Conservation (phyloP, 306 rosid species). For the Cicer cuneatum region DNA sequence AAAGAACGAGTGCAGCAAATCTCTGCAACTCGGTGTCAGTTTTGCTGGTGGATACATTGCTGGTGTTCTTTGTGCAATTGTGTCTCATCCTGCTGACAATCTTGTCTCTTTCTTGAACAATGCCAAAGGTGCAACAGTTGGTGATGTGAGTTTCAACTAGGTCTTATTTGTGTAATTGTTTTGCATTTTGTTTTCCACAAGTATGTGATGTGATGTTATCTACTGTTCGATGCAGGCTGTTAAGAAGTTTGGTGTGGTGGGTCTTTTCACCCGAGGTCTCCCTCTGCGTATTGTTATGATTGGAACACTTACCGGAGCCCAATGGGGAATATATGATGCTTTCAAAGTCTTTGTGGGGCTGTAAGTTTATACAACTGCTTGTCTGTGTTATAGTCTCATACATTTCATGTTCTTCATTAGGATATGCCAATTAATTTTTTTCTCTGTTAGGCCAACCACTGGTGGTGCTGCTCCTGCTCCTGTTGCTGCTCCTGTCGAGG, state of each 20-base stretch:
- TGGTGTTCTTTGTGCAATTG: conserved; percentile 92
- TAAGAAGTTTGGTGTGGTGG: conserved; percentile 76
- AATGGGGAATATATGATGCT: conserved; percentile 96
- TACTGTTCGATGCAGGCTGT: conserved; percentile 68
- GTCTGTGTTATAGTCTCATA: background rate
- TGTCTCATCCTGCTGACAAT: conserved; percentile 98
- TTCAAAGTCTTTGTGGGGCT: conserved; percentile 93
- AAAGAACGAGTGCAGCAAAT: conserved; percentile 83
- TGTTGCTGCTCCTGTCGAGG: conserved; percentile 44
- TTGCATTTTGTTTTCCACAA: conserved; percentile 23
- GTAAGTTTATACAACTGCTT: conserved; percentile 60
- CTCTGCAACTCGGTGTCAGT: conserved; percentile 90
- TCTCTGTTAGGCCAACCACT: conserved; percentile 80
- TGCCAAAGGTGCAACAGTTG: conserved; percentile 94
- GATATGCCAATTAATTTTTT: conserved; percentile 8
- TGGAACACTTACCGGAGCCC: conserved; percentile 98
- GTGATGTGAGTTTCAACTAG: conserved; percentile 73
- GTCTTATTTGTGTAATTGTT: conserved; percentile 1
- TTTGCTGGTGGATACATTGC: conserved; percentile 95
- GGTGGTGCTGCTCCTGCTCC: conserved; percentile 79
- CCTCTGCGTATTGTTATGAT: conserved; percentile 98
- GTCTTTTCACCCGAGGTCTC: conserved; percentile 93
- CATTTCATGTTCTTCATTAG: background rate
- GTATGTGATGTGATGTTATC: conserved; percentile 28
- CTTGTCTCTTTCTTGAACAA: conserved; percentile 96